Base-by-base conservation (phyloP, 2,329 filamentous ascomycete genomes). In the Cyphellophora europaea region DNA sequence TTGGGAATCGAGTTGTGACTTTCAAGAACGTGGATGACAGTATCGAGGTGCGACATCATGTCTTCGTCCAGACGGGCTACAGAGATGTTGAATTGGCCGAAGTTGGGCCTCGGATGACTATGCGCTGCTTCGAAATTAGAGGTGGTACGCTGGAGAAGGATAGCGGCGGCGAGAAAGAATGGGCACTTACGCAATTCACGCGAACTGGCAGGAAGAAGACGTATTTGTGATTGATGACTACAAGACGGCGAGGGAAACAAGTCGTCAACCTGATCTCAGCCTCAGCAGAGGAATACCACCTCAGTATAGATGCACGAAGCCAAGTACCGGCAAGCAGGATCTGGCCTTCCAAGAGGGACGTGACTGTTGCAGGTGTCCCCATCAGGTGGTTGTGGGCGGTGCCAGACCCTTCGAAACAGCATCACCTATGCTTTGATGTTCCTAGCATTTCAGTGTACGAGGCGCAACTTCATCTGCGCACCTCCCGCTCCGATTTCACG, bases 101-200 rank as follows among this genome's bases (percentile, higher is more conserved):
- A 57, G 86, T 93, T 33, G 87, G 89, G 0, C 91, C 91, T 1
- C 72, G 91, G 38, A 94, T 96, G 85, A 94, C 87, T n/a, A 91
- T 96, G 86, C 72, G 86, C 48, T 67, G 87, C 35, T 98, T 96
- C 54, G 86, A 96, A 64, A 94, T 98, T 42, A 73, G 88, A 30
- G 81, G 80, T 35, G 89, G 91, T 11, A 93, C 89, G 3, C 66
- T 95, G 41, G 91, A 96, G 55, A 93, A 66, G 43, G 59, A 88
- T 53, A 93, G 93, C 59, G 84, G 47, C 3, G 89, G 89, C 3
- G 91, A 98, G 60, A 78, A 93, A 4, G 91, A 98, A 62, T 98
- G 91, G 91, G 82, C 91, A 44, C 69, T 98, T 44, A 93, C 85
- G 42, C 89, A 95, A 55, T 98, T 94, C 59, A 98, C 89, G 6